These are phyloP conservation scores for Physcomitrellopsis africana DNA, from an alignment of 225 moss, liverwort and hornwort genomes.

Conservation along the genomic window DNA sequence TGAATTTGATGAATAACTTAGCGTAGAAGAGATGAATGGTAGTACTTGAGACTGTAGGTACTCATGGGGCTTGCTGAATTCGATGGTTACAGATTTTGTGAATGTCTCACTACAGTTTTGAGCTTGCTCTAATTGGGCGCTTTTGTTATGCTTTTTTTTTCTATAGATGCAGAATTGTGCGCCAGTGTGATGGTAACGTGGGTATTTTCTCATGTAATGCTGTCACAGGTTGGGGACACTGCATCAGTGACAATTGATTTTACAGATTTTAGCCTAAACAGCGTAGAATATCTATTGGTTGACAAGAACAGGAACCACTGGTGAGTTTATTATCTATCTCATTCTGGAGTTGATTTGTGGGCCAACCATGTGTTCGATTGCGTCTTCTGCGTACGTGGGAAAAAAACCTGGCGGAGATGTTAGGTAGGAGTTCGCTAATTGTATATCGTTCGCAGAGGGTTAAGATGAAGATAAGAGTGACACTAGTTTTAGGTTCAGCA, in stretches of 20 bases:
- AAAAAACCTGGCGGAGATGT: no score
- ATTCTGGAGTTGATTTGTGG: background rate
- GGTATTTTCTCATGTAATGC: background rate
- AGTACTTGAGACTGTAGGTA: background rate
- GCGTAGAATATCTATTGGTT: constrained; percentile 73
- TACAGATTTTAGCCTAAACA: constrained; percentile 51
- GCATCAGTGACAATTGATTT: constrained; percentile 59
- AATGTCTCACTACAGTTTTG: background rate
- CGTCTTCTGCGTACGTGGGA: background rate
- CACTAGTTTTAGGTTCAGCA: no score
- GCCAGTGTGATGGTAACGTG: background rate
- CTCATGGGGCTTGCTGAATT: background rate
- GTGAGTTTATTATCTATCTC: constrained; percentile 35
- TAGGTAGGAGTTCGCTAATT: no score
- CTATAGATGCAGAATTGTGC: background rate
- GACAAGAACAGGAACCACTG: constrained; percentile 72
- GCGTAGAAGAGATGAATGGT: no score
- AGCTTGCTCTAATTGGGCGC: background rate
- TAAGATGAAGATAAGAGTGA: no score
- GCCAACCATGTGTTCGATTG: background rate
- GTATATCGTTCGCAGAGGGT: no score
- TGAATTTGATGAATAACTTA: background rate
- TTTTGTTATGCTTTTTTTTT: no score
- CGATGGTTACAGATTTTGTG: background rate
- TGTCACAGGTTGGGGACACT: constrained; percentile 59